A percentile compares a stretch with the other conserved stretches of the same genome.
Evolutionary conservation across 768 basidiomycete species (phyloP).

Genomic region (Leucocoprinus leucothites): DNA sequence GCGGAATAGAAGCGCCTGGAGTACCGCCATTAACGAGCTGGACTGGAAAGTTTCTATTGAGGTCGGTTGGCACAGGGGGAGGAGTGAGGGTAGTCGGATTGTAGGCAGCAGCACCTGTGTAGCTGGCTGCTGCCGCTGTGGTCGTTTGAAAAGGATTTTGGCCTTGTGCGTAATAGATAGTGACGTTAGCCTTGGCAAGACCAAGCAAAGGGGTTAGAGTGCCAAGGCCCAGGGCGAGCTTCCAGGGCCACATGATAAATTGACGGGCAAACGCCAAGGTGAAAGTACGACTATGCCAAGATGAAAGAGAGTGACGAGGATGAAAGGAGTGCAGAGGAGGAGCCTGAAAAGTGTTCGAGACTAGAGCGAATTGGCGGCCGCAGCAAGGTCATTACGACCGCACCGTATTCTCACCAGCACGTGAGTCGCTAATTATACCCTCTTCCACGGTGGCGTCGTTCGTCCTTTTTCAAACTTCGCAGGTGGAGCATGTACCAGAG

Average conservation of each 20-base stretch:
- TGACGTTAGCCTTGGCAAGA: constrained; percentile 19
- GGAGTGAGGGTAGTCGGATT: constrained; percentile 47
- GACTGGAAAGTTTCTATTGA: constrained; percentile 41
- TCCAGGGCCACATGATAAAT: constrained; percentile 4
- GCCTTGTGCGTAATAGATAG: constrained; percentile 32
- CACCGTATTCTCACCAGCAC: background rate
- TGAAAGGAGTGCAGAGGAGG: constrained; percentile 7
- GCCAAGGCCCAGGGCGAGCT: background rate
- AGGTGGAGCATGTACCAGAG: too few species aligned
- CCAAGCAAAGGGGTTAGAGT: background rate
- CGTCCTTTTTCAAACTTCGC: background rate
- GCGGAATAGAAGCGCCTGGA: constrained; percentile 31
- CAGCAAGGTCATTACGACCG: background rate
- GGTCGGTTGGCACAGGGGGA: constrained; percentile 45
- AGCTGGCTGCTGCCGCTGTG: constrained; percentile 35
- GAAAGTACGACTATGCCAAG: background rate
- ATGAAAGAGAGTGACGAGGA: background rate
- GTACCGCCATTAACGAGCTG: constrained; percentile 36
- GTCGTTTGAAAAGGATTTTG: constrained; percentile 26
- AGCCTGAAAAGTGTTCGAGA: background rate
- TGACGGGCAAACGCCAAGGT: background rate
- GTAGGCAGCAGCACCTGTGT: constrained; percentile 53
- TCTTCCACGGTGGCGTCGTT: background rate
- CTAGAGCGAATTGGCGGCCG: background rate
- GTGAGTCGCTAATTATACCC: background rate